A percentile compares a stretch with the other conserved stretches of the same genome.
Conservation (phyloP, 768 basidiomycete genomes). For the Naganishia kalamii region DNA sequence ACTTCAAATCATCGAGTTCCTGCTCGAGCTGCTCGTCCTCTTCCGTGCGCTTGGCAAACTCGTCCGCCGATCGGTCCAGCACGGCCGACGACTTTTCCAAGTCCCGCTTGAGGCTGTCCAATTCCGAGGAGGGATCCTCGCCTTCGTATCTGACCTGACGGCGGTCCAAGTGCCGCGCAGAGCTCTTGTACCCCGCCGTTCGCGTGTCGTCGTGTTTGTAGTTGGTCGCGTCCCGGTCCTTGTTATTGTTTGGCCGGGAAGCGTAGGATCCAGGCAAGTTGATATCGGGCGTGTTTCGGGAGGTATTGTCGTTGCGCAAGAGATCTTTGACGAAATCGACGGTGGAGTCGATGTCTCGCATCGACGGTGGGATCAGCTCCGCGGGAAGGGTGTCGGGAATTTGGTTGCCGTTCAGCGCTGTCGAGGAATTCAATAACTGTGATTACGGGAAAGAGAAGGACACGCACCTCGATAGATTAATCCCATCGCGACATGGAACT, state of each 20-base stretch:
- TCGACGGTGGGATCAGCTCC: conserved; percentile 87
- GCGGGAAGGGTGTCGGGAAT: conserved; percentile 79
- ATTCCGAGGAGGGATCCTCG: conserved; percentile 61
- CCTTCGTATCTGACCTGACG: conserved; percentile 64
- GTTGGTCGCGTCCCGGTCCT: conserved; percentile 71
- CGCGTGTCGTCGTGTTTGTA: conserved; percentile 71
- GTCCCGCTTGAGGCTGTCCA: conserved; percentile 79
- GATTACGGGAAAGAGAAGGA: neutral
- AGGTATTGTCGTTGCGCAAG: conserved; percentile 65
- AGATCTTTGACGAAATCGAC: conserved; percentile 84
- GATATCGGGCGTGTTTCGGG: conserved; percentile 51
- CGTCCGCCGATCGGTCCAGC: conserved; percentile 69
- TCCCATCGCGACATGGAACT: conserved; percentile 98
- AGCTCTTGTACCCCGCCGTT: conserved; percentile 69
- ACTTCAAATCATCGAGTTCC: conserved; percentile 78
- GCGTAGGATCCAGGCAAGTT: conserved; percentile 22
- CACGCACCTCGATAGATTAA: conserved; percentile 87
- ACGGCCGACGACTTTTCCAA: conserved; percentile 70
- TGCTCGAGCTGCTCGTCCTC: conserved; percentile 88
- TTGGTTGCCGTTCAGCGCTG: conserved; percentile 85
- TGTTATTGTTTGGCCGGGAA: neutral
- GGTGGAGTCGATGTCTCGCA: conserved; percentile 77
- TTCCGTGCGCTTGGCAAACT: conserved; percentile 56
- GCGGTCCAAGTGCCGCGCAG: conserved; percentile 77
- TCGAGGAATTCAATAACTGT: neutral